Percentiles rank a stretch among this genome's conserved stretches.
These are phyloP conservation scores for Hanseniaspora hatyaiensis DNA, from an alignment of 805 yeast genomes.

Conservation along the genomic window DNA sequence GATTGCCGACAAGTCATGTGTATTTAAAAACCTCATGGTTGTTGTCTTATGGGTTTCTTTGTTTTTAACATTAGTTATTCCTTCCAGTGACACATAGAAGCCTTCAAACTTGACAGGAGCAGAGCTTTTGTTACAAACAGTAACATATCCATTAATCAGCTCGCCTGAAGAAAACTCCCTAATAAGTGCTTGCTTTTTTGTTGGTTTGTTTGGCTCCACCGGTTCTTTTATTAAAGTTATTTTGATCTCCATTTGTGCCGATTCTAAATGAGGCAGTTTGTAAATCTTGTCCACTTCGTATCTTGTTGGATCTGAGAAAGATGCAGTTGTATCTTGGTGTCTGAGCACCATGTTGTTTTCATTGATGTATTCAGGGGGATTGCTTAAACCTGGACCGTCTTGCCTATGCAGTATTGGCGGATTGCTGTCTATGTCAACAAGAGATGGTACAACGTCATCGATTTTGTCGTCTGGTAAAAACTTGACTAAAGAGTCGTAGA, in stretches of 20 bases:
- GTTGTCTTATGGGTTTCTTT: constrained; percentile 18
- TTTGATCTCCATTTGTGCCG: constrained; percentile 21
- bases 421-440: constrained; percentile 17
- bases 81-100: constrained; percentile 48
- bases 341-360: too few species aligned
- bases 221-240: constrained; percentile 22
- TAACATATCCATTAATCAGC: constrained; percentile 39
- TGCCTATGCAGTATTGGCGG: not conserved
- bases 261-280: constrained; percentile 20
- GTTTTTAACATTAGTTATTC: constrained; percentile 29
- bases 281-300: constrained; percentile 23
- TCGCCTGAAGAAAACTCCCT: constrained; percentile 48
- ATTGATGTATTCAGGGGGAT: not conserved
- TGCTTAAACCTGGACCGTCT: not conserved
- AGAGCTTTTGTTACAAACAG: constrained; percentile 33
- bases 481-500: constrained; percentile 24
- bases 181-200: constrained; percentile 28
- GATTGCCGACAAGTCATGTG: constrained; percentile 43
- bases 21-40: constrained; percentile 33
- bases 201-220: constrained; percentile 20
- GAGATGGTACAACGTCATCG: constrained; percentile 21
- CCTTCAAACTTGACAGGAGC: constrained; percentile 44
- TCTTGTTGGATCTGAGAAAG: not conserved
- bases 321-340: not conserved
- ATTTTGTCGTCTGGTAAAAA: constrained; percentile 22